phyloP scores from a whole-genome alignment of 2,329 filamentous ascomycete genomes.

The Xylaria polymorpha region DNA sequence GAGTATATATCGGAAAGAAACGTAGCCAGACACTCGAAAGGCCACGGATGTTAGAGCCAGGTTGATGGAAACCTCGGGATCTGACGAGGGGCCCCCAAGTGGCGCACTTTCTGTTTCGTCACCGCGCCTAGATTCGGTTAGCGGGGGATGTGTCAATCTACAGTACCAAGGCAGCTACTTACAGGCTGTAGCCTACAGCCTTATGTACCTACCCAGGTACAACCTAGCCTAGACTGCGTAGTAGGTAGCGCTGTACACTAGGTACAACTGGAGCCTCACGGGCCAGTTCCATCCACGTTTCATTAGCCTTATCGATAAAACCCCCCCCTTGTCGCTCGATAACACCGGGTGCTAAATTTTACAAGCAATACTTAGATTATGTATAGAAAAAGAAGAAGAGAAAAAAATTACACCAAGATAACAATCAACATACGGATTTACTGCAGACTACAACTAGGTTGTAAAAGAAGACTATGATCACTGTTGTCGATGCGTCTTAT shows the following conservation, averaged over 20 bases:
- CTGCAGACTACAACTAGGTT: no score
- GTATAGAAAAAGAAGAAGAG: no score
- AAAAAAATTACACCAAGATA: no score
- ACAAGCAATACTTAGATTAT: no score
- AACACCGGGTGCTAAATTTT: no score
- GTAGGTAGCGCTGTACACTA: no score
- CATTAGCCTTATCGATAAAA: conserved; percentile 14
- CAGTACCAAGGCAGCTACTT: no score
- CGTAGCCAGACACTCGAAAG: background rate
- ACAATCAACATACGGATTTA: no score
- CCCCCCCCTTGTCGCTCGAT: no score
- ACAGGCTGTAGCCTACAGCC: no score
- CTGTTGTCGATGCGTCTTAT: background rate
- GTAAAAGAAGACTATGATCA: background rate
- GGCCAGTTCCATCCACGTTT: conserved; percentile 11
- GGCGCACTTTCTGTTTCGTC: conserved; percentile 29
- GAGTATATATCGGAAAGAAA: background rate
- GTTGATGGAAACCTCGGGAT: conserved; percentile 10
- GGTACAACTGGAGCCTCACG: conserved; percentile 6
- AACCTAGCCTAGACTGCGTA: conserved; percentile 2
- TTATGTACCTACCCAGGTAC: no score
- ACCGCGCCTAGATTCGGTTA: conserved; percentile 28
- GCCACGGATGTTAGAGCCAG: background rate
- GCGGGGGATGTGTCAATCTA: conserved; percentile 6
- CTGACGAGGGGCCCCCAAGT: conserved; percentile 21